Evolutionary conservation across 164 flowering plant species (phyloP), one percentile per base, ranked within the genome.

Genomic region (Warburgia ugandensis): DNA sequence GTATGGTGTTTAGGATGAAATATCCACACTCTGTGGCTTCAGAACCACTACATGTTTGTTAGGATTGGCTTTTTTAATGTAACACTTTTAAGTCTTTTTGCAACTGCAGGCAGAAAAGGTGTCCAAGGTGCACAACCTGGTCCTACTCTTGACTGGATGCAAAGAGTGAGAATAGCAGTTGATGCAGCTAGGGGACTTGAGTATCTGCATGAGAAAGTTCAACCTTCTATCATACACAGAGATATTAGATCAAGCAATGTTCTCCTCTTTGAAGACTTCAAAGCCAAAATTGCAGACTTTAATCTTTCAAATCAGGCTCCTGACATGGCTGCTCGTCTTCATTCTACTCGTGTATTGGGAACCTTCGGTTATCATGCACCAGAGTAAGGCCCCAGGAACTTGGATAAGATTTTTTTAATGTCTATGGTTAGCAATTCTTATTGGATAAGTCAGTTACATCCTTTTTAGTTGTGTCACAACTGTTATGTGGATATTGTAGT

Each of bases 281-380:
- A 79, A 67, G 96, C 98, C 60, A 92, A 92, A 74, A 73, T 88
- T 65, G 96, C 98, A 23, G 96, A 92, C 60, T 92, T 92, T 54
- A 92, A 92, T 68, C 87, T 92, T 40, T 88, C 89, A 13, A 92
- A 92, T 63, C 98, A 87, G 70, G 79, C 98, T 63, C 96, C 98
- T 54, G 98, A 92, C 62, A 92, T 92, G 98, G 98, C 98, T 67
- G 98, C 98, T 63, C 96, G 98, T 31, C 91, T 92, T 65, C 98
- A 92, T 74, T 92, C 98, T 51, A 92, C 98, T 60, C 67, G 98
- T 60, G 98, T 92, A 38, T 72, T 92, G 71, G 98, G 98, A 57
- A 91, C 98, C 16, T 91, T 91, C 61, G 96, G 98, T 35, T 87
- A 91, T 67, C 96, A 91, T 83, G 95, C 98, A 19, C 97, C 97